Evolutionary conservation across 2,329 filamentous ascomycete genomes (phyloP), one percentile per base, ranked within the genome.

Genomic region (Samsoniella hepiali): DNA sequence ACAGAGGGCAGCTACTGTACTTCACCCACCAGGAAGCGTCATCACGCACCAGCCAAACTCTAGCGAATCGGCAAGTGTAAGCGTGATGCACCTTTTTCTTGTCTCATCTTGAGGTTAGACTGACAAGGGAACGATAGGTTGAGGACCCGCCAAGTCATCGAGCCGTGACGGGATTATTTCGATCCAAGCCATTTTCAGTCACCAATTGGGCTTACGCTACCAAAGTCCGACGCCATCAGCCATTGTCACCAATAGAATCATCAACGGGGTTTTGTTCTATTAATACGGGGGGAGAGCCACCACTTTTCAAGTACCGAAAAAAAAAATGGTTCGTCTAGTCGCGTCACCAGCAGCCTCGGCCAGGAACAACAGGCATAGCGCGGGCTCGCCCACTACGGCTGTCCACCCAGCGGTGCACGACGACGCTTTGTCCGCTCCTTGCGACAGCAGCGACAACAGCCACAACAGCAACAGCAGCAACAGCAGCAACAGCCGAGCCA

Each of bases 141-240:
- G 31, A 32, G 29, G n/a, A 22, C 15, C 31, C 49, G 58, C 49
- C 49, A 60, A 36, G 36, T 44, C 49, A 59, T 42, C 45, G 29
- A 31, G 34, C 22, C 15, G 45, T 8, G 22, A 38, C 45, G 51
- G 34, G 22, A n/a, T 51, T 55, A 36, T 59, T 59, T 50, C 45
- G 57, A 59, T 59, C 57, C 57, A 59, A 51, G 57, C 57, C 57
- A 34, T 15, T 27, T 61, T 45, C 40, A 36, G 58, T 61, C 49
- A 38, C 49, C 58, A 61, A 42, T 22, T 15, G 27, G 42, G 50
- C 59, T 62, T 62, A 62, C 50, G 50, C 50, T 47, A 62, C 27
- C 32, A 38, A 49, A 62, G 31, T 55, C 59, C 58, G 58, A 32
- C 40, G 42, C 7, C 44, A 50, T n/a, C 49, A 49, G n/a, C 54